phyloP scores from a whole-genome alignment of 208 protist genomes.

The Lotmaria passim region DNA sequence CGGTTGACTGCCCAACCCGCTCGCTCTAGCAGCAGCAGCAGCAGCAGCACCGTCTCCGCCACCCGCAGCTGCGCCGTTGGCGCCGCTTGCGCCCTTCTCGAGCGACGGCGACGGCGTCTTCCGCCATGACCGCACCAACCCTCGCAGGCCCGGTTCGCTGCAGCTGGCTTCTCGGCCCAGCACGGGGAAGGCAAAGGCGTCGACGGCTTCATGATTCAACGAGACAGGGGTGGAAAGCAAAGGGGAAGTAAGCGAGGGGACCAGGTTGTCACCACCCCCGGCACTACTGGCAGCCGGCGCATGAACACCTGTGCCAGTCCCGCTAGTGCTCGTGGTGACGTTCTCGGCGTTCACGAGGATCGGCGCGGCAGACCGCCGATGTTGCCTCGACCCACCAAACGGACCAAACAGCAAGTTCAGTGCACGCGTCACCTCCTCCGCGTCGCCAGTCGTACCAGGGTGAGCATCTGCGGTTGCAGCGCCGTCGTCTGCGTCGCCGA shows the following conservation, averaged over 20 bases:
- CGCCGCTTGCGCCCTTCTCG: not conserved
- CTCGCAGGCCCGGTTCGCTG: conserved; percentile 5
- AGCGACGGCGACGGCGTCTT: conserved; percentile 4
- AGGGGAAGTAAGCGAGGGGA: not conserved
- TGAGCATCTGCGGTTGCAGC: not conserved
- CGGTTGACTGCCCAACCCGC: not conserved
- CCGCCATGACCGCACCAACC: conserved; percentile 10
- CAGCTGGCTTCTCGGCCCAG: not conserved
- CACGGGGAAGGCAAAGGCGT: conserved; percentile 14
- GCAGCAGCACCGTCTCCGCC: not conserved
- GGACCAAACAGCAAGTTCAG: conserved; percentile 14
- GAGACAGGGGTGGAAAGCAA: not conserved
- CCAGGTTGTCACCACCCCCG: not conserved
- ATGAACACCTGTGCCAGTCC: not conserved
- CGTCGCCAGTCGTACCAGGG: not conserved
- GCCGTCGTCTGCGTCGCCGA: not conserved
- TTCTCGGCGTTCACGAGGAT: conserved; percentile 16
- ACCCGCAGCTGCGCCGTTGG: too few species aligned
- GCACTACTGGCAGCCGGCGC: not conserved
- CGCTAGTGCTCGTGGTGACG: not conserved
- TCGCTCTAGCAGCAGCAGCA: not conserved
- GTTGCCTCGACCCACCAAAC: not conserved
- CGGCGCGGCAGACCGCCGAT: not conserved
- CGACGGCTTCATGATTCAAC: not conserved
- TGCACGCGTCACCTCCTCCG: conserved; percentile 14